phyloP scores from a whole-genome alignment of 2,329 filamentous ascomycete species.

The Aspergillus glaucus region DNA sequence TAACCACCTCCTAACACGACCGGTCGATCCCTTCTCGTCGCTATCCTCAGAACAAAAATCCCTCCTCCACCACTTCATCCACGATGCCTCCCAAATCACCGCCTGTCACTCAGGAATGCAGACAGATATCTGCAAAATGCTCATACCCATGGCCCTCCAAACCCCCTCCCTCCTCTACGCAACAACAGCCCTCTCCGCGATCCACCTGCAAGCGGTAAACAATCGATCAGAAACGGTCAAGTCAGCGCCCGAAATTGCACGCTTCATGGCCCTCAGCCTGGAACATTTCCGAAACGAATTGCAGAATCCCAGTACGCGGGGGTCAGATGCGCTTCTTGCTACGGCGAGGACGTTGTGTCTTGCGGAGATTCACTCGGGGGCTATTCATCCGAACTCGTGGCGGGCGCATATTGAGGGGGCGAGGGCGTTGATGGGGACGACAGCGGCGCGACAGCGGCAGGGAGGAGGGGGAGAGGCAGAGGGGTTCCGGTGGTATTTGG shows the following conservation, averaged over 20 bases:
- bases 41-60: constrained; percentile 30
- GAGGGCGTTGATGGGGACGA: constrained; percentile 29
- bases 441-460: constrained; percentile 10
- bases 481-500: constrained; percentile 32
- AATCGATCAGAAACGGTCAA: constrained; percentile 33
- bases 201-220: constrained; percentile 34
- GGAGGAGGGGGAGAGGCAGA: constrained; percentile 19
- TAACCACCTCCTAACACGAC: constrained; percentile 19
- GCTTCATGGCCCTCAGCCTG: constrained; percentile 36
- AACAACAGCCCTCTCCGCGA: constrained; percentile 38
- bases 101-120: constrained; percentile 37
- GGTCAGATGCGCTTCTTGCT: constrained; percentile 32
- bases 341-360: constrained; percentile 39
- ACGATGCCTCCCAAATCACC: constrained; percentile 37
- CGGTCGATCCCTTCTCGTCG: constrained; percentile 33
- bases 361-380: constrained; percentile 38
- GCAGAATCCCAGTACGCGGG: constrained; percentile 24
- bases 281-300: constrained; percentile 37
- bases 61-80: constrained; percentile 37
- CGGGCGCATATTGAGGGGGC: constrained; percentile 39
- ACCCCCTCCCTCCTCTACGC: constrained; percentile 39
- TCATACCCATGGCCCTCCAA: constrained; percentile 40
- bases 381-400: constrained; percentile 36
- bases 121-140: constrained; percentile 36
- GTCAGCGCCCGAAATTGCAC: constrained; percentile 31